A percentile compares a stretch with the other conserved stretches of the same genome.
Evolutionary conservation across 805 yeast genomes (phyloP).

Genomic region (Lipomyces yamadae): DNA sequence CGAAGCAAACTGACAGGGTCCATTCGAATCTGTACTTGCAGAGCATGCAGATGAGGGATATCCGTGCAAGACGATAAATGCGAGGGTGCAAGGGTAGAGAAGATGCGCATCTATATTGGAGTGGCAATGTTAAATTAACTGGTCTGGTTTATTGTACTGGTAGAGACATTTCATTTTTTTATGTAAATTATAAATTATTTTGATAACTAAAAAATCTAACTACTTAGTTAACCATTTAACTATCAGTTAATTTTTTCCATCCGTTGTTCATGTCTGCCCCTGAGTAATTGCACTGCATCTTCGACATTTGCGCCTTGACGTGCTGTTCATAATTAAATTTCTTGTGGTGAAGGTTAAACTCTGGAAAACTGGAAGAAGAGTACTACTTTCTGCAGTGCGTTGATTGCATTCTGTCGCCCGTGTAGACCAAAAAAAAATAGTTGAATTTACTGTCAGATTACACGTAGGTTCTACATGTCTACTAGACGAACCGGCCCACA

Average conservation of each 20-base stretch:
- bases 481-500: constrained; percentile 31
- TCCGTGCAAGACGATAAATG: neutral
- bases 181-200: neutral
- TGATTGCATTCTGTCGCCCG: neutral
- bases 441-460: neutral
- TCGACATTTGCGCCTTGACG: neutral
- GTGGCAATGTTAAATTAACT: neutral
- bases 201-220: too few species aligned
- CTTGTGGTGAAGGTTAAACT: too few species aligned
- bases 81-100: neutral
- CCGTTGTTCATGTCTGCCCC: neutral
- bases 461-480: constrained; percentile 30
- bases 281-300: neutral
- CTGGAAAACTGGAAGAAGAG: too few species aligned
- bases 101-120: neutral
- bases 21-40: neutral
- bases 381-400: neutral
- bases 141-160: neutral
- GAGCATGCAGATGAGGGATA: neutral
- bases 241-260: too few species aligned
- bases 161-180: neutral
- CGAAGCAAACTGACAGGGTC: neutral
- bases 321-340: too few species aligned
- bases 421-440: neutral
- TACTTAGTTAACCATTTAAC: too few species aligned